These are phyloP conservation scores for Calonectria montana DNA, from an alignment of 2,329 filamentous ascomycete genomes.

Conservation along the genomic window DNA sequence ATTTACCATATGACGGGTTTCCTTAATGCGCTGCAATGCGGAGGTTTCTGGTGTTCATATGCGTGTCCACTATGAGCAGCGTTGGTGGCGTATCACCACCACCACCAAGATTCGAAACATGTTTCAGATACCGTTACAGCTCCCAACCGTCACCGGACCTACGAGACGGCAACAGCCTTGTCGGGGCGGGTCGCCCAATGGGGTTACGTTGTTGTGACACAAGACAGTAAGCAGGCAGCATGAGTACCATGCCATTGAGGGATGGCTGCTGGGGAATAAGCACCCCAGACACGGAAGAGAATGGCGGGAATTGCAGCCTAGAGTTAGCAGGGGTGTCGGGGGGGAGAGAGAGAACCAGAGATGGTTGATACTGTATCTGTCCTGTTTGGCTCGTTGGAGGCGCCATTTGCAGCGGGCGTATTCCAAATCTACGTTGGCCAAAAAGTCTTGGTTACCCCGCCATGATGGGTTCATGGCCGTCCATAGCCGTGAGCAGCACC, in stretches of 20 bases:
- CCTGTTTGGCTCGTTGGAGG: background rate
- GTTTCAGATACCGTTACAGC: slow-evolving; percentile 22
- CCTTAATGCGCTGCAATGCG: no score
- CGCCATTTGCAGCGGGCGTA: background rate
- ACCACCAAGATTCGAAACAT: slow-evolving; percentile 21
- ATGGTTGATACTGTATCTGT: background rate
- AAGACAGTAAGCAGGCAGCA: background rate
- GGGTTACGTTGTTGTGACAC: background rate
- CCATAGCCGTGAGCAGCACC: background rate
- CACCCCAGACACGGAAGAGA: background rate
- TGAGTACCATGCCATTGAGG: background rate
- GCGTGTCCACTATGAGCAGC: background rate
- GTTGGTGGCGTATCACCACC: slow-evolving; percentile 3
- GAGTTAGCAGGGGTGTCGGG: background rate
- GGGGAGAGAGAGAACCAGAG: background rate
- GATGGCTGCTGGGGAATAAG: background rate
- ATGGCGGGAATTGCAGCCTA: background rate
- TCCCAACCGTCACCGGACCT: background rate
- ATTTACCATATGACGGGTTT: no score
- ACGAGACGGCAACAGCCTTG: slow-evolving; percentile 18
- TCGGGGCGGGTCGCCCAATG: background rate
- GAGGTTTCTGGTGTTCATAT: no score
- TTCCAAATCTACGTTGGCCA: background rate
- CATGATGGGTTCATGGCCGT: background rate
- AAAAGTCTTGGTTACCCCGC: background rate